phyloP scores from a whole-genome alignment of 768 basidiomycete species.

The Lentinula edodes region DNA sequence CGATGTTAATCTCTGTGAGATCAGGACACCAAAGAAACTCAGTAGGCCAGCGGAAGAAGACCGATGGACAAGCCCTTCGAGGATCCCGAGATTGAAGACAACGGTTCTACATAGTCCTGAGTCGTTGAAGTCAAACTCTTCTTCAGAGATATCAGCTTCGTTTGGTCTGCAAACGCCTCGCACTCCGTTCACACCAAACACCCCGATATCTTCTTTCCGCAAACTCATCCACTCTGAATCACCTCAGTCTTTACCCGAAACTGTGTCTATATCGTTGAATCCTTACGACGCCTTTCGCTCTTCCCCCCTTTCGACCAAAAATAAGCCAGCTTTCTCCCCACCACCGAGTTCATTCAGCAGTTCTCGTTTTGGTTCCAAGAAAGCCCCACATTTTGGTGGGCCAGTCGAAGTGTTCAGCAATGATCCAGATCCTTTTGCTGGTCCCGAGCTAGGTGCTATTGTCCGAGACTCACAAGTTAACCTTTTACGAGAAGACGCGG shows the following conservation, averaged over 20 bases:
- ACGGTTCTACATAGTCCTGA: not conserved
- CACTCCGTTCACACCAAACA: not conserved
- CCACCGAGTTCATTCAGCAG: not conserved
- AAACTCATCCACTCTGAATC: not conserved
- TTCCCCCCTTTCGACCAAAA: not conserved
- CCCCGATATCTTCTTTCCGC: not conserved
- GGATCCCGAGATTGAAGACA: not conserved
- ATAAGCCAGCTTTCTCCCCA: not conserved
- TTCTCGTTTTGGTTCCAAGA: not conserved
- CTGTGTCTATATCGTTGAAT: not conserved
- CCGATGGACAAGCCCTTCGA: not conserved
- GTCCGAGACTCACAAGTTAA: constrained; percentile 1
- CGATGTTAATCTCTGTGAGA: not conserved
- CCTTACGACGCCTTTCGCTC: not conserved
- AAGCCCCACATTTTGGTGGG: not conserved
- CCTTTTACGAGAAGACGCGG: not conserved
- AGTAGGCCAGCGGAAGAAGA: not conserved
- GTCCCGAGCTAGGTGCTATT: not conserved
- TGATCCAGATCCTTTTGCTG: constrained; percentile 2
- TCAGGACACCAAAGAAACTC: not conserved
- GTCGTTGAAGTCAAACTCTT: not conserved
- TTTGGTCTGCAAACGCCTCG: not conserved
- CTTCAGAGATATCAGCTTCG: not conserved
- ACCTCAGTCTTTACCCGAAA: not conserved
- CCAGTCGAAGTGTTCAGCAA: not conserved